phyloP scores from a whole-genome alignment of 1,284 basidiomycete species.

The Volvariella volvacea region DNA sequence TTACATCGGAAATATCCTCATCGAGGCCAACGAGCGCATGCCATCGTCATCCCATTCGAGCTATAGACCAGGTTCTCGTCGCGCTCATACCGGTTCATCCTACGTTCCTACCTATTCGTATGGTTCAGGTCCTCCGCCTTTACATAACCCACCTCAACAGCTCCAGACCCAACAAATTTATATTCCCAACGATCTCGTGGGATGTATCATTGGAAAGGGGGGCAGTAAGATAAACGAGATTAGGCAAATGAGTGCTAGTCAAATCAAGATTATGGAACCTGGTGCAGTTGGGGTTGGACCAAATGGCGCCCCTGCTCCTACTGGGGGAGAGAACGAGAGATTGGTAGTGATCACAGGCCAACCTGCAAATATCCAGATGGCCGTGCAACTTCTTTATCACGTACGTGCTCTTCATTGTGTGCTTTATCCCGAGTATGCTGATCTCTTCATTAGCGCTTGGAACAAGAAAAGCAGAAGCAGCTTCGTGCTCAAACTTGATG shows the following conservation, averaged over 20 bases:
- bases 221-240: conserved; percentile 99
- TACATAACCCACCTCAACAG: conserved; percentile 44
- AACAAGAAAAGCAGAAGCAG: conserved; percentile 86
- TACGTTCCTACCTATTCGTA: conserved; percentile 64
- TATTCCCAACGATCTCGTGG: conserved; percentile 96
- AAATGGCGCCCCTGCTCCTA: conserved; percentile 59
- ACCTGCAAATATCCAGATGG: conserved; percentile 93
- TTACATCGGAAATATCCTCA: conserved; percentile 95
- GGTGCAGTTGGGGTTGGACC: conserved; percentile 67
- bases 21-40: conserved; percentile 89
- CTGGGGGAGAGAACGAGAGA: conserved; percentile 77
- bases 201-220: conserved; percentile 98
- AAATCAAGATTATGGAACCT: conserved; percentile 99
- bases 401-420: conserved; percentile 37
- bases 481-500: conserved; percentile 22
- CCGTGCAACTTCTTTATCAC: conserved; percentile 89
- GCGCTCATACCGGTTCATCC: conserved; percentile 53
- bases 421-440: conserved; percentile 5
- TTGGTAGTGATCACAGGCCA: conserved; percentile 93
- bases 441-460: conserved; percentile 65
- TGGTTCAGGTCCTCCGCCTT: conserved; percentile 24
- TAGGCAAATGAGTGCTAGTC: conserved; percentile 86
- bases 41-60: conserved; percentile 57
- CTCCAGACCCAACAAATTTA: conserved; percentile 97
- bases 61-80: conserved; percentile 50